A percentile compares a stretch with the other conserved stretches of the same genome.
phyloP scores from a whole-genome alignment of 306 rosid species.

The Senna siamea region DNA sequence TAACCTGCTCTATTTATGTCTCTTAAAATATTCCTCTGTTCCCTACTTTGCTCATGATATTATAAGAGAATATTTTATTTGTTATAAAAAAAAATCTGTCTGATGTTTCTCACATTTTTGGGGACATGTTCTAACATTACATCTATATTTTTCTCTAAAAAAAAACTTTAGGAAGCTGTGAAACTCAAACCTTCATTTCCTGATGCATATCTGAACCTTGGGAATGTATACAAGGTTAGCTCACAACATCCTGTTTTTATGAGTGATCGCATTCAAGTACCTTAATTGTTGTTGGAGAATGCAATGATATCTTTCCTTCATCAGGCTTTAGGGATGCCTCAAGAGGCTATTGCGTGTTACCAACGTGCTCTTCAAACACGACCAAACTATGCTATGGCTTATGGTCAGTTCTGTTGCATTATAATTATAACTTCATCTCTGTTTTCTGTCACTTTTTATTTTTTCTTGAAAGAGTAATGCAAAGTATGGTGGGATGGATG shows the following conservation, averaged over 20 bases:
- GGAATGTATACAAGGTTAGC: constrained; percentile 97
- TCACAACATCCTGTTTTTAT: constrained; percentile 49
- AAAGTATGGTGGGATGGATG: too few species aligned
- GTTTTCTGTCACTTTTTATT: too few species aligned
- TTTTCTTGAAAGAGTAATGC: too few species aligned
- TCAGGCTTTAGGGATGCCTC: constrained; percentile 96
- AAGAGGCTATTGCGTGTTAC: constrained; percentile 93
- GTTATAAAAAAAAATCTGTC: too few species aligned
- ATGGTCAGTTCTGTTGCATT: constrained; percentile 58
- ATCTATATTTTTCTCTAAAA: not conserved
- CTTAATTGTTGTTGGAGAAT: constrained; percentile 53
- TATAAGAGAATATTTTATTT: constrained; percentile 4
- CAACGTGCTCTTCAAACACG: constrained; percentile 92
- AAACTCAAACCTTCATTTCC: constrained; percentile 97
- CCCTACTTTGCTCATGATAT: not conserved
- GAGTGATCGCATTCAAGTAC: constrained; percentile 57
- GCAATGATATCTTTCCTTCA: constrained; percentile 40
- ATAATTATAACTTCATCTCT: not conserved
- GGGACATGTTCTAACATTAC: constrained; percentile 26
- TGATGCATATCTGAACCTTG: constrained; percentile 98
- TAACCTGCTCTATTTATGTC: not conserved
- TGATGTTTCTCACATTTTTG: constrained; percentile 18
- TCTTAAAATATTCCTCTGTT: not conserved
- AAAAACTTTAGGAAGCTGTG: constrained; percentile 82
- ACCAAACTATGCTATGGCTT: constrained; percentile 93